Base-by-base conservation (phyloP, 495 filamentous ascomycete genomes). In the Aspergillus homomorphus region DNA sequence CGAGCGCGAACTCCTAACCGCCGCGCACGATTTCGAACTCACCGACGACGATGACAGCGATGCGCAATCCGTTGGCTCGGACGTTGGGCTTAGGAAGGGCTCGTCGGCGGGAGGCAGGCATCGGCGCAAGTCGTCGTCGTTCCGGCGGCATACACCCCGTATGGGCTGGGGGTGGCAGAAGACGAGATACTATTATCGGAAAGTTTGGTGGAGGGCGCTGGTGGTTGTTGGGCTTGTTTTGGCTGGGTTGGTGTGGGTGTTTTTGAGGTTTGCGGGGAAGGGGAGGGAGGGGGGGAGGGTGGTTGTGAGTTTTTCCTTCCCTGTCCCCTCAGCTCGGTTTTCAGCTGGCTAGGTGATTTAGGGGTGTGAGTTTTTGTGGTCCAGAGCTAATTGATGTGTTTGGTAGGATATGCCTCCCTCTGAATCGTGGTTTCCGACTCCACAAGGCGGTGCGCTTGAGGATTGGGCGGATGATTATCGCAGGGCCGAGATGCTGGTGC, bases 351-450 rank as follows among this genome's bases (percentile, higher is more conserved):
- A n/a, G n/a, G n/a, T n/a, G n/a, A n/a, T n/a, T n/a, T n/a, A n/a
- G 56, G 43, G 60, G 52, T 58, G 58, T 62, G 60, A 41, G 59
- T 62, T 56, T 19, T 3, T 3, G 20, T 42, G 18, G 60, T 56
- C 42, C 51, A 42, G 30, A 43, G 20, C 18, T 33, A 4, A 28
- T 23, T 23, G 42, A 18, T 53, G 24, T 15, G 12, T 45, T 14
- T 22, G 7, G 18, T 49, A 62, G 60, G 53, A 59, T 20, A 54
- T 62, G 22, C 53, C 69, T 57, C 53, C 53, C 15, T 84, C 87
- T 6, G 86, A 88, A 15, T 87, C 91, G 1, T 96, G 89, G 86
- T 96, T 95, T 67, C 91, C 92, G 1, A 77, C 89, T 0, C 92
- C 92, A 0, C 80, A 74, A 4, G 94, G 94, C 30, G 94, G 94